These are phyloP conservation scores for Nicotiana knightiana DNA, from an alignment of 257 asterid species.

Conservation along the genomic window DNA sequence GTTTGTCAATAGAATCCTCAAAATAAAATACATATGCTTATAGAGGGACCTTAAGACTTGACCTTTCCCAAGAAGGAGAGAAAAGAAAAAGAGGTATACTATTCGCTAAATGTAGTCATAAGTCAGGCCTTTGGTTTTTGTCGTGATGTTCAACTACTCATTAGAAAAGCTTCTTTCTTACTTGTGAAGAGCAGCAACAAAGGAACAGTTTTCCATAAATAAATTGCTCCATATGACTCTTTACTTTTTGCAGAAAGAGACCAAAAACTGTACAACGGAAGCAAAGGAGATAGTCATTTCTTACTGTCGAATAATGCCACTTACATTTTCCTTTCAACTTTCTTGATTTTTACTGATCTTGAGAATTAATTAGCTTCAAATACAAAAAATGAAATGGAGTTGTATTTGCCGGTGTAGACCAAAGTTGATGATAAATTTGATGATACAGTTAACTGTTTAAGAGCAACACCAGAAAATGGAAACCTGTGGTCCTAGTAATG, in stretches of 20 bases:
- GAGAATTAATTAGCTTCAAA: background rate
- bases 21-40: conserved; percentile 6
- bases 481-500: conserved; percentile 18
- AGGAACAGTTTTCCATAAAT: background rate
- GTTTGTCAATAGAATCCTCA: conserved; percentile 78
- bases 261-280: background rate
- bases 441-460: too few relatives aligned
- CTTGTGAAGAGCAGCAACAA: background rate
- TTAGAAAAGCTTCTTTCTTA: conserved; percentile 14
- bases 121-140: conserved; percentile 25
- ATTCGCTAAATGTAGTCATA: background rate
- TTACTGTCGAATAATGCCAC: background rate
- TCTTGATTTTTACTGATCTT: background rate
- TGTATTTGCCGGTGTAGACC: background rate
- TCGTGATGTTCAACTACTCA: conserved; percentile 34
- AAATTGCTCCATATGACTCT: background rate
- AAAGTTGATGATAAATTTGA: background rate
- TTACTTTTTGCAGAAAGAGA: background rate
- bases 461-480: background rate
- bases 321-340: background rate
- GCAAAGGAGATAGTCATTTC: background rate
- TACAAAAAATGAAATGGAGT: background rate
- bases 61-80: conserved; percentile 39
- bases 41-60: conserved; percentile 13
- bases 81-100: conserved; percentile 1